Evolutionary conservation across 2,329 filamentous ascomycete species (phyloP), one percentile per base, ranked within the genome.

Genomic region (Thermoascus crustaceus): DNA sequence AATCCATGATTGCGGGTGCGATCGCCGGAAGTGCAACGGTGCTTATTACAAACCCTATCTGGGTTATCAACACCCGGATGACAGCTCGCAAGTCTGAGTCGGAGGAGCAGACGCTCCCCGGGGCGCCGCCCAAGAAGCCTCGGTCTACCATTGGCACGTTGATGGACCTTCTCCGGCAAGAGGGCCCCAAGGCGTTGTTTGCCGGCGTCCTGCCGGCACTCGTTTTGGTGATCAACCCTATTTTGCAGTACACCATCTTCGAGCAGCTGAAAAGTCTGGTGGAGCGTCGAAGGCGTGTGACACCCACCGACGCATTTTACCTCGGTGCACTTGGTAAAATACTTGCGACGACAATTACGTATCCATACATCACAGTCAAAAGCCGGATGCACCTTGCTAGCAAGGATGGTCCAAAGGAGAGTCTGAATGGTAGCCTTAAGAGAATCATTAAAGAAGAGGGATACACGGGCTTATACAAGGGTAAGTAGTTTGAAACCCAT

Each of bases 351-450:
- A 79, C 73, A 42, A 84, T 96, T 53, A 98, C 91, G 4, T 98
- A 98, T 63, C 91, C 91, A 7, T 98, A 98, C 60, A 96, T 98
- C 60, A 98, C 91, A 4, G 83, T 98, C 53, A 98, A 98, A 79
- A 94, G 87, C 64, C 78, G 86, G 58, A 94, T 94, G 78, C 91
- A 98, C 61, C 86, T 98, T 42, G 86, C 88, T 18, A 79, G 75
- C 43, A 78, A 78, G 52, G 79, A 78, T 43, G 75, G 76, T n/a
- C 79, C 78, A 45, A 82, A 82, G 64, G 83, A 93, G 65, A 83
- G 82, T 48, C 82, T 95, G 73, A 72, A 80, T 35, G 75, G 79
- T 46, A 84, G 80, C 30, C 75, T 98, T 55, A 78, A 73, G 55
- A 75, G 81, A 41, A 88, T 96, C 41, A 73, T 95, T 41, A 74